Base-by-base conservation (phyloP, 352 stramenopile genomes). In the Phytophthora sansomeana region DNA sequence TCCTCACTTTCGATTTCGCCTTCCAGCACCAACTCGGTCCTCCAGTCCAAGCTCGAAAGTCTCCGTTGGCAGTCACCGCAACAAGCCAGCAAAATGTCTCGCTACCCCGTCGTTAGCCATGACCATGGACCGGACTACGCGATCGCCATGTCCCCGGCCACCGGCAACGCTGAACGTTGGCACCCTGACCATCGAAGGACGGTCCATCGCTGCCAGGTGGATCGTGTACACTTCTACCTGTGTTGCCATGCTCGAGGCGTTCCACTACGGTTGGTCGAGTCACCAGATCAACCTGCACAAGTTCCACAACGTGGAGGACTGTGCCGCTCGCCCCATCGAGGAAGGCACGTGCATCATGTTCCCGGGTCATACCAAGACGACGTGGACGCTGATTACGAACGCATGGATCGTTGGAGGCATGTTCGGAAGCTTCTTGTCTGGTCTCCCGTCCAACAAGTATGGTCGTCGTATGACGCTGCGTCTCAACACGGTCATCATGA, bases 201-300 rank as follows among this genome's bases (percentile, higher is more conserved):
- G 35, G 1, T 10, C 35, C 10, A 41, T 41, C 14, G 35, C 11
- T 2, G 35, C 35, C 35, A 43, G 11, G 19, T 72, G 72, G 42
- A 63, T 82, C 28, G 69, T 87, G 19, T 88, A 88, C 63, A 47
- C 63, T 26, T 79, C 72, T 17, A 58, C 71, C 0, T 52, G 55
- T 30, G 46, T 80, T 21, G 75, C 69, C 19, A 67, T 83, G 29
- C 58, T 85, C 10, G 57, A 81, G 24, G 62, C 74, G 4, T 69
- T 84, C 51, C 80, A 90, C 54, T 83, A 79, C 61, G 78, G 81
- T 47, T 90, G 81, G 81, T 79, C 71, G 8, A 71, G 72, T 19
- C 63, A 67, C 21, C 76, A 90, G 55, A 56, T 90, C 58, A 87
- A 85, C 51, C 59, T 83, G n/a, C 68, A 64, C 17, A 77, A 60